Conservation (phyloP, 2,329 filamentous ascomycete genomes). For the Fusarium sp. region DNA sequence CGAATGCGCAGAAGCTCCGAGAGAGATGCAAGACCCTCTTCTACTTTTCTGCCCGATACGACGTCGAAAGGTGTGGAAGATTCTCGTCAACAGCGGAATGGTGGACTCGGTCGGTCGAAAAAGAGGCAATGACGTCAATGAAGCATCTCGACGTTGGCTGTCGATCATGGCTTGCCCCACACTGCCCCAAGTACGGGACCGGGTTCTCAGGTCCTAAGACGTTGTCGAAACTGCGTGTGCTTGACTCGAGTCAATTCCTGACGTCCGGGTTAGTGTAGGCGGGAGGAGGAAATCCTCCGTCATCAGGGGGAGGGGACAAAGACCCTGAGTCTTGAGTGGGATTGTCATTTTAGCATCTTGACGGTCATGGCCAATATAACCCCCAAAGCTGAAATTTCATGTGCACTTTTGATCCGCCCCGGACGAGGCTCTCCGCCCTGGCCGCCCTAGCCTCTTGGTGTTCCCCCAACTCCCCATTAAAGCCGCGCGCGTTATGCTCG, state of each 20-base stretch:
- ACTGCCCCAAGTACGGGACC: conserved; percentile 8
- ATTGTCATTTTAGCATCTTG: conserved; percentile 2
- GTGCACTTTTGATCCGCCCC: conserved; percentile 13
- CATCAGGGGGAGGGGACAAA: neutral
- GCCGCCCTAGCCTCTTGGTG: neutral
- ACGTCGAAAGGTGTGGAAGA: conserved; percentile 7
- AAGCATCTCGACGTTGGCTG: conserved; percentile 19
- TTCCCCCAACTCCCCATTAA: neutral
- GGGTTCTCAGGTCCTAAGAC: conserved; percentile 10
- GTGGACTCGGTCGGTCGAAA: neutral
- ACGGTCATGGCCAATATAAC: conserved; percentile 4
- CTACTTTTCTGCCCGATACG: too few species aligned
- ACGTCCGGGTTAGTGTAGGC: neutral
- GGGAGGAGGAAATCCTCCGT: conserved; percentile 41
- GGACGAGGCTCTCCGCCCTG: conserved; percentile 39
- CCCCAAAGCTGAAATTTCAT: neutral
- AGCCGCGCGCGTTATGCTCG: neutral
- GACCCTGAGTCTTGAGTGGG: conserved; percentile 1
- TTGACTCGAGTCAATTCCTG: neutral
- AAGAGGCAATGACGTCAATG: conserved; percentile 41
- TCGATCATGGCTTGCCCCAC: conserved; percentile 25
- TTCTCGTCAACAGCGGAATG: conserved; percentile 10
- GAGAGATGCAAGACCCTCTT: neutral
- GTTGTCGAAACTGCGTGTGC: neutral
- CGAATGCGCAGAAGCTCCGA: neutral